phyloP scores from a whole-genome alignment of 768 basidiomycete species.

The Tricholoma matsutake region DNA sequence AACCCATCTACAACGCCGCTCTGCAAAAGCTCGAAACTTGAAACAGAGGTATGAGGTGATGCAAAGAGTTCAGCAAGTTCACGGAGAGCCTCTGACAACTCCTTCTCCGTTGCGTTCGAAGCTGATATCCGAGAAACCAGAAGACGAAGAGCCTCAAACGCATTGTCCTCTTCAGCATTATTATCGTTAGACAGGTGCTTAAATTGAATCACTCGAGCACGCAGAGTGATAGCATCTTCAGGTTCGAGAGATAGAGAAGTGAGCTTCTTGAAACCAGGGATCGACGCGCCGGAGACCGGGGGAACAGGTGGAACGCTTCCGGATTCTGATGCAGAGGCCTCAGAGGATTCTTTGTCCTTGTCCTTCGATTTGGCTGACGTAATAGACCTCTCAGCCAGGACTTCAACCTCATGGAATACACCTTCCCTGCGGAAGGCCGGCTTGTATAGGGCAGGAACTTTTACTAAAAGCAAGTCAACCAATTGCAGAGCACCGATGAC shows the following conservation, averaged over 20 bases:
- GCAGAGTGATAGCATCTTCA: constrained; percentile 87
- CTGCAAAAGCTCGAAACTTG: constrained; percentile 93
- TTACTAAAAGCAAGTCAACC: constrained; percentile 84
- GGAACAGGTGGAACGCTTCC: constrained; percentile 34
- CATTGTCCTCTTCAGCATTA: constrained; percentile 53
- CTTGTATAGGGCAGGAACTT: constrained; percentile 80
- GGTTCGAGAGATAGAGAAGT: constrained; percentile 71
- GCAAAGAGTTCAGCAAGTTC: constrained; percentile 82
- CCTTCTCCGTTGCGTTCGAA: constrained; percentile 56
- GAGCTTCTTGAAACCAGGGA: constrained; percentile 68
- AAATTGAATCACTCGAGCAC: constrained; percentile 87
- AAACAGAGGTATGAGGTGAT: constrained; percentile 73
- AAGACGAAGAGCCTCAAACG: constrained; percentile 58
- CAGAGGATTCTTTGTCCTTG: constrained; percentile 39
- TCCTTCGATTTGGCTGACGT: constrained; percentile 44
- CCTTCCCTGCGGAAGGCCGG: constrained; percentile 93
- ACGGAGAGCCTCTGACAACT: constrained; percentile 56
- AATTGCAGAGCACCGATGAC: constrained; percentile 90
- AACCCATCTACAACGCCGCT: constrained; percentile 90
- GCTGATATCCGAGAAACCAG: constrained; percentile 65
- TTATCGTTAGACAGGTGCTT: constrained; percentile 66
- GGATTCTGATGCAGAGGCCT: constrained; percentile 40
- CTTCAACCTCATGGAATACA: constrained; percentile 92
- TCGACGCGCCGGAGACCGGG: constrained; percentile 37
- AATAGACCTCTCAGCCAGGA: constrained; percentile 62